Base-by-base conservation (phyloP, 1,284 basidiomycete genomes). In the Salmacisia buchloeana region DNA sequence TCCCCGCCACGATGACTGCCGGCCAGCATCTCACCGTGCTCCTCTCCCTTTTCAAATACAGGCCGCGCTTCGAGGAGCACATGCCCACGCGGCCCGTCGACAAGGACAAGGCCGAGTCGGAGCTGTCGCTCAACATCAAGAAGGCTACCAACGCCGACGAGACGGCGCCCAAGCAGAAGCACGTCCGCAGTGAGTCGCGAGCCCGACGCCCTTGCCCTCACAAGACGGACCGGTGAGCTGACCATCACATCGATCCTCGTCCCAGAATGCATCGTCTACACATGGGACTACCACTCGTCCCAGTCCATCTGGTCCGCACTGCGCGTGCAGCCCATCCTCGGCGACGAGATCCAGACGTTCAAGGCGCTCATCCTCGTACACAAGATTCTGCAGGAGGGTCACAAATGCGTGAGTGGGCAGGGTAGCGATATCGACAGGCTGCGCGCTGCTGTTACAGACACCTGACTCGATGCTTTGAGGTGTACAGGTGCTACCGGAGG, bases 211-310 rank as follows among this genome's bases (percentile, higher is more conserved):
- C n/a, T n/a, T n/a, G n/a, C n/a, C n/a, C n/a, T n/a, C n/a, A n/a
- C n/a, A 38, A 38, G 36, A 10, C 18, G 36, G 9, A 38, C 18
- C 18, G 18, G 36, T 9, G 18, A 38, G 36, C 36, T 38, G 36
- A 10, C 36, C 36, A 9, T 9, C 10, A 38, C 36, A 52, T 29
- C 38, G 12, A 3, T 21, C 12, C 59, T 46, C 18, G 7, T 38
- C 58, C 10, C 66, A 73, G 71, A 78, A 63, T 77, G 75, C 56
- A 79, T 79, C 64, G 76, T 79, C 46, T 79, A 77, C 68, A 79
- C 77, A n/a, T 78, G 77, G 77, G 78, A 79, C 61, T 71, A 79
- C 63, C 76, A 76, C 64, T 75, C 74, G 18, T 79, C 78, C 4
- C 70, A 72, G 45, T 78, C 77, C 56, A 67, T 79, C 52, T 79